Evolutionary conservation across 805 yeast species (phyloP).

Genomic region (Osmozyma mogii): DNA sequence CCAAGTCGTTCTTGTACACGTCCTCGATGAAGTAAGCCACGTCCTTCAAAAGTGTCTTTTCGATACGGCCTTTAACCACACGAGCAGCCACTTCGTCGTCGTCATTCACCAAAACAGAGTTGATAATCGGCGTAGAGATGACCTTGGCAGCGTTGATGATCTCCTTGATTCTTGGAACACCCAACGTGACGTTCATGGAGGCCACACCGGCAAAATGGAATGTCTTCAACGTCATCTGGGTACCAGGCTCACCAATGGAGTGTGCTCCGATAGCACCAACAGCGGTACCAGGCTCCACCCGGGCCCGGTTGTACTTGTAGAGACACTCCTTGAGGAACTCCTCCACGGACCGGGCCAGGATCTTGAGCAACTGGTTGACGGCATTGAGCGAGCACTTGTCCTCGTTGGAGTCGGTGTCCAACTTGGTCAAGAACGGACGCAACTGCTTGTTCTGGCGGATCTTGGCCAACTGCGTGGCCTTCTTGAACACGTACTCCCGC

Average conservation of each 20-base stretch:
- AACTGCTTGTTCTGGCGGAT: conserved; percentile 50
- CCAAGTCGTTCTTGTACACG: conserved; percentile 74
- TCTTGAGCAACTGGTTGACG: conserved; percentile 58
- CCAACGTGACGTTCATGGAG: conserved; percentile 95
- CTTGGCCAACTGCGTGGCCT: conserved; percentile 49
- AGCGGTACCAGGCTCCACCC: conserved; percentile 98
- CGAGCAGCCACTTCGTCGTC: conserved; percentile 96
- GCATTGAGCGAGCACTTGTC: conserved; percentile 25
- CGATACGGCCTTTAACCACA: conserved; percentile 95
- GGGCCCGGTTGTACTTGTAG: conserved; percentile 76
- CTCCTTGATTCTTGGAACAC: conserved; percentile 99
- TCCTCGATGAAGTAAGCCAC: conserved; percentile 88
- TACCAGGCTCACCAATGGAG: conserved; percentile 98
- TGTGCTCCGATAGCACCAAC: conserved; percentile 99
- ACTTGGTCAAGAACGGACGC: conserved; percentile 30
- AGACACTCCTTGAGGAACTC: conserved; percentile 72
- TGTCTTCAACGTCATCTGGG: conserved; percentile 89
- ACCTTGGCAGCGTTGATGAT: conserved; percentile 94
- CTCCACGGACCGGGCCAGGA: conserved; percentile 51
- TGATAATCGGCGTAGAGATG: conserved; percentile 94
- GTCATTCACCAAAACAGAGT: conserved; percentile 87
- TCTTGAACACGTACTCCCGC: conserved; percentile 49
- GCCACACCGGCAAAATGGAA: conserved; percentile 99
- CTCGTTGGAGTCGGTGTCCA: conserved; percentile 24
- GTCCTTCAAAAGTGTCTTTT: conserved; percentile 81